Percentiles rank a stretch among this genome's conserved stretches.
phyloP scores from a whole-genome alignment of 106 monocot genomes.

The Platanthera zijinensis region DNA sequence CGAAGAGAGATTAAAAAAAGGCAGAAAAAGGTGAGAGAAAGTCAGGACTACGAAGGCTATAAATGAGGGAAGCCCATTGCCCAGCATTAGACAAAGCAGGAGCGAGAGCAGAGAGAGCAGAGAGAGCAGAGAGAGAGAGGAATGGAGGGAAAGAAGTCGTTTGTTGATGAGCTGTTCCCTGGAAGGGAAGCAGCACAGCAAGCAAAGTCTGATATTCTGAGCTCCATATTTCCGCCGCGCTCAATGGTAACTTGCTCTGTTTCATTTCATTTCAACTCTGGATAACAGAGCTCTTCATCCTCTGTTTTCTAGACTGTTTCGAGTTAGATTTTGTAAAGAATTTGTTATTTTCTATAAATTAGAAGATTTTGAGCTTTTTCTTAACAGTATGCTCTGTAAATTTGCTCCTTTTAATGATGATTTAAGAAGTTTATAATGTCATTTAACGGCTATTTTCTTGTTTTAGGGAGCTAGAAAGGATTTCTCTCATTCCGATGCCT shows the following conservation, averaged over 20 bases:
- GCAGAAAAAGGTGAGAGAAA: background rate
- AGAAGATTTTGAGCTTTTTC: background rate
- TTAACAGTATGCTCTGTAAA: background rate
- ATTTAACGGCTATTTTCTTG: background rate
- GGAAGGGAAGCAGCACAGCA: constrained; percentile 4
- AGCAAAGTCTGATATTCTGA: constrained; percentile 5
- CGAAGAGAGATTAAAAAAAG: background rate
- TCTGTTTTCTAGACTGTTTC: background rate
- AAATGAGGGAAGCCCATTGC: constrained; percentile 5
- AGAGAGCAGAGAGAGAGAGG: background rate
- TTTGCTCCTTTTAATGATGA: background rate
- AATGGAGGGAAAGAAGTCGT: constrained; percentile 12
- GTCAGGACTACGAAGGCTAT: background rate
- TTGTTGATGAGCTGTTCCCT: constrained; percentile 3
- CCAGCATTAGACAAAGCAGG: background rate
- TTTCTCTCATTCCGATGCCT: background rate
- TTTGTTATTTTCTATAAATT: background rate
- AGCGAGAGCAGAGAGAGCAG: background rate
- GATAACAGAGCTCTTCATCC: background rate
- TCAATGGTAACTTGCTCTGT: background rate
- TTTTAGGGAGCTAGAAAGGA: constrained; percentile 6
- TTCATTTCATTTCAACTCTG: background rate
- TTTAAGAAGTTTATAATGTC: background rate
- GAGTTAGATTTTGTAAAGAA: background rate
- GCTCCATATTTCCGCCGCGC: constrained; percentile 5